Percentiles rank a stretch among this genome's conserved stretches.
These are phyloP conservation scores for Pseudocohnilembus persalinus DNA, from an alignment of 169 alveolate species.

Conservation along the genomic window DNA sequence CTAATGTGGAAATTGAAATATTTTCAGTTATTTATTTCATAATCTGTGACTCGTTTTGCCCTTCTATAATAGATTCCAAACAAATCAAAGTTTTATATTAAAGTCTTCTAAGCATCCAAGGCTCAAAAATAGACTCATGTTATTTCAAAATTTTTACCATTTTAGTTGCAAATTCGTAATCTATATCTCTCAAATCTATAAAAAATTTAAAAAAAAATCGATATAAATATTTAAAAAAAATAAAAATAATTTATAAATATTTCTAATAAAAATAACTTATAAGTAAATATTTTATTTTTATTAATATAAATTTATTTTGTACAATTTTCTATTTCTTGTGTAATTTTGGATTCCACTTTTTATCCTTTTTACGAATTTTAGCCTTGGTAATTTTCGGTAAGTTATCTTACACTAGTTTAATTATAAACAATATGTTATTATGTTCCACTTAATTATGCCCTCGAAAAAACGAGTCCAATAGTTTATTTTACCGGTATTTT, in stretches of 20 bases:
- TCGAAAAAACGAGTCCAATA: neutral
- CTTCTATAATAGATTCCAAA: constrained; percentile 5
- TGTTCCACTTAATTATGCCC: neutral
- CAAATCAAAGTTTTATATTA: constrained; percentile 3
- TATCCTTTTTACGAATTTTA: neutral
- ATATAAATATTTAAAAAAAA: too few relatives aligned
- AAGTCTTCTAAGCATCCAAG: constrained; percentile 19
- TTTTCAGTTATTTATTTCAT: neutral
- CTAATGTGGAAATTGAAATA: neutral
- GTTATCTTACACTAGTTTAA: too few relatives aligned
- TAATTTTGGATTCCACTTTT: neutral
- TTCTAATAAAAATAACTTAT: too few relatives aligned
- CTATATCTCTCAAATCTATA: neutral
- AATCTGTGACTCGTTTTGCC: neutral
- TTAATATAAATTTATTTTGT: too few relatives aligned
- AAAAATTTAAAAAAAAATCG: neutral
- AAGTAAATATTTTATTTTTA: too few relatives aligned
- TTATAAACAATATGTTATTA: too few relatives aligned
- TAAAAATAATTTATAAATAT: too few relatives aligned
- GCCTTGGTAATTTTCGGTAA: too few relatives aligned
- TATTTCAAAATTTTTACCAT: neutral
- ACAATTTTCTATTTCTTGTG: neutral
- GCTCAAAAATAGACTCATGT: constrained; percentile 1
- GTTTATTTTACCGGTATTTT: neutral
- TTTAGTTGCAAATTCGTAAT: neutral